Percentiles rank a stretch among this genome's conserved stretches.
Conservation (phyloP, 805 yeast species). For the Lipomyces yamadae region DNA sequence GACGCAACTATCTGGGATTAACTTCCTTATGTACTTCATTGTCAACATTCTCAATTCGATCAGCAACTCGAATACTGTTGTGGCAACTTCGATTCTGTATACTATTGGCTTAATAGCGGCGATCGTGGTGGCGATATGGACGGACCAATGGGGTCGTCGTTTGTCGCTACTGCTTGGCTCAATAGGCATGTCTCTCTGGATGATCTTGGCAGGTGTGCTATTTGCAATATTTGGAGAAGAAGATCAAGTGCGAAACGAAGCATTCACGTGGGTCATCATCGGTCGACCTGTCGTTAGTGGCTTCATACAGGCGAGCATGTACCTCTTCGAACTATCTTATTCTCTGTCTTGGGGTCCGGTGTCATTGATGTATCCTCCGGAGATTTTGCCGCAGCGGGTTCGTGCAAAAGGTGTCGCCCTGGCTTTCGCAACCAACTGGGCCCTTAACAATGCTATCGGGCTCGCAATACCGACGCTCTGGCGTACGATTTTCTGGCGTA, state of each 20-base stretch:
- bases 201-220: conserved; percentile 70
- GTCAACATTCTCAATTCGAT: conserved; percentile 54
- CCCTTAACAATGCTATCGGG: conserved; percentile 66
- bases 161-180: conserved; percentile 65
- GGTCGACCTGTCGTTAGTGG: conserved; percentile 59
- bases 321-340: conserved; percentile 63
- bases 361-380: conserved; percentile 71
- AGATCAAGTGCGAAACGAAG: conserved; percentile 53
- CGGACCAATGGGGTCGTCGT: conserved; percentile 72
- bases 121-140: conserved; percentile 57
- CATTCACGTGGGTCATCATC: conserved; percentile 50
- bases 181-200: conserved; percentile 62
- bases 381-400: conserved; percentile 61
- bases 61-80: conserved; percentile 55
- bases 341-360: conserved; percentile 60
- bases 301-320: conserved; percentile 55
- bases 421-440: conserved; percentile 70
- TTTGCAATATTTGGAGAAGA: conserved; percentile 53
- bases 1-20: conserved; percentile 50
- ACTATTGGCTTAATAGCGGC: conserved; percentile 57
- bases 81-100: conserved; percentile 52
- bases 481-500: conserved; percentile 57
- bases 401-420: conserved; percentile 67
- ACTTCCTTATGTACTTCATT: conserved; percentile 55
- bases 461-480: conserved; percentile 67